Conservation (phyloP, 2,329 filamentous ascomycete species). For the Ophiostoma perfectum region DNA sequence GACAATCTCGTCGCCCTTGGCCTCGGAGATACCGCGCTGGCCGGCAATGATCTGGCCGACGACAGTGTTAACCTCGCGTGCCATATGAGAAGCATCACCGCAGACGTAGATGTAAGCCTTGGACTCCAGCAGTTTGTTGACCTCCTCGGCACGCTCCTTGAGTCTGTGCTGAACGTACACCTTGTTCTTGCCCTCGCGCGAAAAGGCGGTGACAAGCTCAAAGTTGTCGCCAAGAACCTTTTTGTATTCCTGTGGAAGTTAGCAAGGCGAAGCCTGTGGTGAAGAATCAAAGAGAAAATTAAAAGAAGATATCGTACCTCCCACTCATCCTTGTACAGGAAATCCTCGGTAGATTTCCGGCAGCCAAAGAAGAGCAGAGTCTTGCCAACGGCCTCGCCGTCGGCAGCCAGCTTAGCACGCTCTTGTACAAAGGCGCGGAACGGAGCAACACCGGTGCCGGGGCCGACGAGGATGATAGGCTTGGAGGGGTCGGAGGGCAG, state of each 20-base stretch:
- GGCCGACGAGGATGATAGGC: conserved; percentile 92
- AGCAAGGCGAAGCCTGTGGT: conserved; percentile 35
- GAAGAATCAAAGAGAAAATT: conserved; percentile 7
- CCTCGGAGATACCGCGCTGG: conserved; percentile 72
- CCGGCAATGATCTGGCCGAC: conserved; percentile 81
- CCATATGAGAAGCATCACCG: conserved; percentile 96
- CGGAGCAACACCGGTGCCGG: conserved; percentile 91
- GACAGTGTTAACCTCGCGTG: conserved; percentile 83
- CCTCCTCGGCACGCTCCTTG: conserved; percentile 72
- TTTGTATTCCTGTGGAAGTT: conserved; percentile 58
- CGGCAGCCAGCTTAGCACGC: conserved; percentile 73
- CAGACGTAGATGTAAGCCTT: conserved; percentile 97
- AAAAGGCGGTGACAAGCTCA: conserved; percentile 88
- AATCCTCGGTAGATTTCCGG: conserved; percentile 81
- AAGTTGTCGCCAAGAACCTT: conserved; percentile 81
- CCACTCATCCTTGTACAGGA: conserved; percentile 88
- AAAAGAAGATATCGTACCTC: conserved; percentile 56
- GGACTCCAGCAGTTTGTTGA: conserved; percentile 79
- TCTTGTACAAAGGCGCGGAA: conserved; percentile 96
- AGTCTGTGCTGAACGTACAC: conserved; percentile 95
- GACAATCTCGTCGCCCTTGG: conserved; percentile 91
- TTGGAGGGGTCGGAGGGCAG: conserved; percentile 90
- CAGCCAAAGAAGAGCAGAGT: conserved; percentile 95
- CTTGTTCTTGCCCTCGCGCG: conserved; percentile 79
- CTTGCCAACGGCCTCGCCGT: conserved; percentile 76